Evolutionary conservation across 2,329 filamentous ascomycete species (phyloP).

Genomic region (Xylariaceae sp.): DNA sequence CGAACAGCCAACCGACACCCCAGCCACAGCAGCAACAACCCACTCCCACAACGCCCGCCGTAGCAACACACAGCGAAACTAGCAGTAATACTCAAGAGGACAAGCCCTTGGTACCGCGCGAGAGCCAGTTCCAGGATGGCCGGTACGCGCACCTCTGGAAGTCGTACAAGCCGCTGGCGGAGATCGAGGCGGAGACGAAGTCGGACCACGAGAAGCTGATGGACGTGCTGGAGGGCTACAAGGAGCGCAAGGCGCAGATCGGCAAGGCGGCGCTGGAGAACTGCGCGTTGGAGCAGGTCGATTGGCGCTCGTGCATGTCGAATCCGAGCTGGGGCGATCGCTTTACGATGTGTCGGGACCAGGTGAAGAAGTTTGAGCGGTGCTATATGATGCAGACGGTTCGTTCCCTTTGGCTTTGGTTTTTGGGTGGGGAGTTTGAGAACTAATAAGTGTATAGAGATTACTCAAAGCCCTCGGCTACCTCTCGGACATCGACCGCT

Average conservation of each 20-base stretch:
- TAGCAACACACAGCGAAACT: not conserved
- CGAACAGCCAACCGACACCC: constrained; percentile 1
- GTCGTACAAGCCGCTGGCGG: constrained; percentile 69
- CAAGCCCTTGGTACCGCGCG: constrained; percentile 38
- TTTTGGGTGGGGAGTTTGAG: too few species aligned
- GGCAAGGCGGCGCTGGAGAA: constrained; percentile 85
- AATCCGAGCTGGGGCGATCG: constrained; percentile 61
- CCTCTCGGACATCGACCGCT: constrained; percentile 60
- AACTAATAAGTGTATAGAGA: constrained; percentile 45
- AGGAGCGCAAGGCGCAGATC: constrained; percentile 72
- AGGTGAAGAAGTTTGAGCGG: constrained; percentile 72
- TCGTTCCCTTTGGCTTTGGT: constrained; percentile 26
- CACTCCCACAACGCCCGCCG: not conserved
- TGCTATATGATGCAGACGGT: constrained; percentile 88
- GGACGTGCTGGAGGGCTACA: constrained; percentile 77
- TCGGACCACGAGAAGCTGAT: constrained; percentile 74
- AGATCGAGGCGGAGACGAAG: constrained; percentile 64
- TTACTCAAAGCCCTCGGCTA: constrained; percentile 91
- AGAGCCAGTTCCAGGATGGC: constrained; percentile 55
- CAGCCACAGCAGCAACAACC: not conserved
- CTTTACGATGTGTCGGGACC: constrained; percentile 73
- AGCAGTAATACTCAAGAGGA: constrained; percentile 1
- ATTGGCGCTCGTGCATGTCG: constrained; percentile 76
- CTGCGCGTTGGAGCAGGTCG: constrained; percentile 80
- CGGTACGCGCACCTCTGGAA: constrained; percentile 85